phyloP scores from a whole-genome alignment of 192 early-diverging fungal genomes.

The Backusella mclennaniae region DNA sequence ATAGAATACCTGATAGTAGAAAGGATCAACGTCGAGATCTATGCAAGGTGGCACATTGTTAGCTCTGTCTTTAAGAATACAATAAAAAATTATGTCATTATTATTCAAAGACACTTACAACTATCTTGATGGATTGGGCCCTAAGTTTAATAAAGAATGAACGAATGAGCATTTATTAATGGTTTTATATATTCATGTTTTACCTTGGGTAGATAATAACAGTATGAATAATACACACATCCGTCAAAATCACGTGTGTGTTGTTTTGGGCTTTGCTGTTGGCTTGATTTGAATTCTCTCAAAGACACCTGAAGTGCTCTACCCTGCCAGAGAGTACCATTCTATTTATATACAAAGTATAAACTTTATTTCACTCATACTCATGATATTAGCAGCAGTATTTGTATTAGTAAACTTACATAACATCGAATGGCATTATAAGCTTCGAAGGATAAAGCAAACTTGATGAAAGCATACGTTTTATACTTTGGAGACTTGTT shows the following conservation, averaged over 20 bases:
- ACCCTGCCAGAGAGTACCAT: not conserved
- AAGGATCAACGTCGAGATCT: not conserved
- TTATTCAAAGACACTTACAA: not conserved
- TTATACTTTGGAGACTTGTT: constrained; percentile 28
- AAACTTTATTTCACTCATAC: not conserved
- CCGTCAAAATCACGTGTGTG: not conserved
- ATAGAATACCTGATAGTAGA: not conserved
- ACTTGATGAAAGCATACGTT: constrained; percentile 70
- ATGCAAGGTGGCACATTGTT: not conserved
- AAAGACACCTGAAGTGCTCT: not conserved
- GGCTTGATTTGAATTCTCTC: not conserved
- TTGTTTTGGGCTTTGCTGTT: not conserved
- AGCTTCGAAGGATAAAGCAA: constrained; percentile 43
- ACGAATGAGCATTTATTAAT: not conserved
- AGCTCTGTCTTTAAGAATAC: not conserved
- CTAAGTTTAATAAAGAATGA: not conserved
- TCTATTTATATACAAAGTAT: not conserved
- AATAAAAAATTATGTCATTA: not conserved
- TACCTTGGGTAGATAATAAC: not conserved
- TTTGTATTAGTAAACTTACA: constrained; percentile 24
- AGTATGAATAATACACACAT: not conserved
- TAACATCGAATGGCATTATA: constrained; percentile 51
- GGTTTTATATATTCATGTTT: not conserved
- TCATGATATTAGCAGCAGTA: not conserved
- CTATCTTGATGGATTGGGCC: not conserved